Conservation (phyloP, 2,329 filamentous ascomycete species). For the Claviceps citrina region DNA sequence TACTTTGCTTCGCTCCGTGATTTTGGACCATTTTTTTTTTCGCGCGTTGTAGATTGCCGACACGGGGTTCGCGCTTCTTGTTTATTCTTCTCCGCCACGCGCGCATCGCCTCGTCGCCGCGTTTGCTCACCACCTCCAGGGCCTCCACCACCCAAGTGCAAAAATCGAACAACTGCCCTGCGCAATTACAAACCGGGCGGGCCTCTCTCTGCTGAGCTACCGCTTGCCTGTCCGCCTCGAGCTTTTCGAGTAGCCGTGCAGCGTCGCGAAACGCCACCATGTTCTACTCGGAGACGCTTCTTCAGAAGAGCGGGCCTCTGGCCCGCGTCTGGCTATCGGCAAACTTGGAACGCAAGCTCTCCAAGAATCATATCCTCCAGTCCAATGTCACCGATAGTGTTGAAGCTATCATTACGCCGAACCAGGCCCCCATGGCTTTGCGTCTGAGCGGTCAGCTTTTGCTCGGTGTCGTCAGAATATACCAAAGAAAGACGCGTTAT, state of each 20-base stretch:
- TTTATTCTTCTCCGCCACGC: constrained; percentile 16
- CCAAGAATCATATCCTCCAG: constrained; percentile 88
- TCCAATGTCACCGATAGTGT: constrained; percentile 92
- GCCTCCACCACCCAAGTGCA: not conserved
- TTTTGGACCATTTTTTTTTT: constrained; percentile 14
- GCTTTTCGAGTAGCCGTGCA: constrained; percentile 12
- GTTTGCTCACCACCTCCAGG: too few species aligned
- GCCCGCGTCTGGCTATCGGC: constrained; percentile 96
- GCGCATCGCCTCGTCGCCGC: constrained; percentile 16
- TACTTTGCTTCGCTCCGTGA: constrained; percentile 14
- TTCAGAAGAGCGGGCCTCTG: constrained; percentile 92
- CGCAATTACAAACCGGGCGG: too few species aligned
- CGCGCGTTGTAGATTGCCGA: constrained; percentile 17
- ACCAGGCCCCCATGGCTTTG: constrained; percentile 85
- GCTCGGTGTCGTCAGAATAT: constrained; percentile 91
- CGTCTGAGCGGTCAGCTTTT: constrained; percentile 87
- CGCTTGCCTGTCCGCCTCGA: constrained; percentile 10
- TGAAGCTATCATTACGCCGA: constrained; percentile 82
- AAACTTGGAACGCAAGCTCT: constrained; percentile 95
- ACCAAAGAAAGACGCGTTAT: constrained; percentile 93
- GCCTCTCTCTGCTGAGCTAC: not conserved
- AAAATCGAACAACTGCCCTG: constrained; percentile 6
- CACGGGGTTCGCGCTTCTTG: constrained; percentile 16
- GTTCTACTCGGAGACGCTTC: constrained; percentile 94
- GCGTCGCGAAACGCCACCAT: constrained; percentile 37